phyloP scores from a whole-genome alignment of 1,139 yeast species.

The Kurtzmaniella quercitrusa region DNA sequence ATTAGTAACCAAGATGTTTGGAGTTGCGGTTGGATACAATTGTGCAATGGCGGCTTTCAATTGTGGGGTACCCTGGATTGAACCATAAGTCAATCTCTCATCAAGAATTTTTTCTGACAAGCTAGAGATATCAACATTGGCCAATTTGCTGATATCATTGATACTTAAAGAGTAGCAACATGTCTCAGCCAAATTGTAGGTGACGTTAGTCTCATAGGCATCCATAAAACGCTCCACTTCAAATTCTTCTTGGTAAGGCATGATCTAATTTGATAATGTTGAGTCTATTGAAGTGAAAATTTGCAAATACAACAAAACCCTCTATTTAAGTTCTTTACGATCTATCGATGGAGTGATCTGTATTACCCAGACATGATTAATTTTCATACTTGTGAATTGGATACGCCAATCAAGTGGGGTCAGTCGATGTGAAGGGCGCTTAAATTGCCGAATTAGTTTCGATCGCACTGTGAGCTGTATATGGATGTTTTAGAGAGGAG shows the following conservation, averaged over 20 bases:
- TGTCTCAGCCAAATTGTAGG: conserved; percentile 50
- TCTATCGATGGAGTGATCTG: no score
- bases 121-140: conserved; percentile 11
- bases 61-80: conserved; percentile 43
- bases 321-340: no score
- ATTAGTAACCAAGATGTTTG: conserved; percentile 46
- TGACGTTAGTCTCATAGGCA: conserved; percentile 38
- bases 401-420: no score
- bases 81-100: conserved; percentile 42
- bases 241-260: conserved; percentile 42
- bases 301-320: no score
- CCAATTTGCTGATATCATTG: conserved; percentile 31
- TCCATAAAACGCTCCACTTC: conserved; percentile 61
- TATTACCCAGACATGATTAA: no score
- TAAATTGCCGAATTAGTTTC: no score
- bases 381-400: no score
- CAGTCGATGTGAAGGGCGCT: no score
- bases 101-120: conserved; percentile 11
- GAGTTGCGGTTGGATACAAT: conserved; percentile 28
- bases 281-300: no score
- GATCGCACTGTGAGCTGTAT: no score
- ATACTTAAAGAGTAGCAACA: conserved; percentile 47
- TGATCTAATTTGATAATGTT: conserved; percentile 7
- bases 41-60: conserved; percentile 33
- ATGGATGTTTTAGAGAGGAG: no score